These are phyloP conservation scores for Xylaria acuta DNA, from an alignment of 495 filamentous ascomycete species.

Conservation along the genomic window DNA sequence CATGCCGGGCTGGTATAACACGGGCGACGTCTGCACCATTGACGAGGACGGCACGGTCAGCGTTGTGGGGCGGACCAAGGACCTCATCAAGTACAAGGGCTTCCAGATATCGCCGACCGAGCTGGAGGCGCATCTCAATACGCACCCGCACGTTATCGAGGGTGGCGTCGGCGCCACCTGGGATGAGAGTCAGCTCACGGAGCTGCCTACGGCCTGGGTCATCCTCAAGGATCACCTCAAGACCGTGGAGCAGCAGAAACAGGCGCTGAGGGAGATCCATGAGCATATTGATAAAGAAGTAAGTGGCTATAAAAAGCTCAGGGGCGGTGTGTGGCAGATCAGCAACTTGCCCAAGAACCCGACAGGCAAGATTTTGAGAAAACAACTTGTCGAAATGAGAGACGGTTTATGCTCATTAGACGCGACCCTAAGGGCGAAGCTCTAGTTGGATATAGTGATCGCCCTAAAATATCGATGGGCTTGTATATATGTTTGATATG, in stretches of 20 bases:
- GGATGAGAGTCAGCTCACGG: slow-evolving; percentile 64
- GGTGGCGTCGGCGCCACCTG: slow-evolving; percentile 73
- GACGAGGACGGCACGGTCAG: slow-evolving; percentile 63
- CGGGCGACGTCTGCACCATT: slow-evolving; percentile 68
- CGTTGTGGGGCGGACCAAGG: slow-evolving; percentile 71
- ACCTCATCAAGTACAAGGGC: slow-evolving; percentile 73
- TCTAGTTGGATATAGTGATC: slow-evolving; percentile 15
- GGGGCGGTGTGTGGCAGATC: slow-evolving; percentile 46
- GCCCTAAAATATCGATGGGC: background rate
- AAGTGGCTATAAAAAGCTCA: slow-evolving; percentile 47
- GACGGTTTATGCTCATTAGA: slow-evolving; percentile 34
- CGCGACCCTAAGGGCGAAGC: slow-evolving; percentile 22
- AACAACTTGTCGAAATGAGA: slow-evolving; percentile 38
- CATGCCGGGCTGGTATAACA: slow-evolving; percentile 68
- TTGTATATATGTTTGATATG: background rate
- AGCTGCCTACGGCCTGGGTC: slow-evolving; percentile 74
- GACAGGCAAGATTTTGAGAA: slow-evolving; percentile 46
- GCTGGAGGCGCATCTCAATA: slow-evolving; percentile 68
- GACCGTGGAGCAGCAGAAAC: slow-evolving; percentile 42
- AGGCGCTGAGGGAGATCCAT: slow-evolving; percentile 60
- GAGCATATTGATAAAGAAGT: slow-evolving; percentile 56
- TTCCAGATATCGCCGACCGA: slow-evolving; percentile 79
- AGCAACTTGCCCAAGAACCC: slow-evolving; percentile 43
- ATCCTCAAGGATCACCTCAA: slow-evolving; percentile 58
- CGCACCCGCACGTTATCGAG: slow-evolving; percentile 69